Conservation (phyloP, 1,284 basidiomycete genomes). For the Tremellales sp. region DNA sequence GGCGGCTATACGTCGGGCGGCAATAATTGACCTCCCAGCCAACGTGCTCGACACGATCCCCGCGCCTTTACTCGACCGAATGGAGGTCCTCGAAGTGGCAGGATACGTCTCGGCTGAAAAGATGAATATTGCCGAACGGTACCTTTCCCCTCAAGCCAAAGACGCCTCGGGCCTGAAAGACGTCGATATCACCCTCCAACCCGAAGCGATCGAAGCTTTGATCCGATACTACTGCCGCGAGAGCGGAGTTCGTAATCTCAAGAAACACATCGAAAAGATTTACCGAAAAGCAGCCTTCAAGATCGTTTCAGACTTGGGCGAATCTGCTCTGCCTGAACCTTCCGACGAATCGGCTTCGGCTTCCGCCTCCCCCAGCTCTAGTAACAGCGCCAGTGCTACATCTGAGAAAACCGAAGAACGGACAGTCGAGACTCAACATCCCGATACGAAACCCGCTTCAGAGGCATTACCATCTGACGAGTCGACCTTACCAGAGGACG, state of each 20-base stretch:
- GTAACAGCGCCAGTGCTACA: constrained; percentile 9
- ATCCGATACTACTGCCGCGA: constrained; percentile 98
- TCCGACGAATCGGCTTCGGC: constrained; percentile 2
- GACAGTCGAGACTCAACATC: constrained; percentile 44
- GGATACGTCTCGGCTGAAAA: constrained; percentile 98
- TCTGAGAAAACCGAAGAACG: constrained; percentile 6
- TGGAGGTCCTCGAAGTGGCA: constrained; percentile 95
- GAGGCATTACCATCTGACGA: constrained; percentile 43
- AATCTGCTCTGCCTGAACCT: constrained; percentile 75
- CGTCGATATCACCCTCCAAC: constrained; percentile 72
- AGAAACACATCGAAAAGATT: constrained; percentile 97
- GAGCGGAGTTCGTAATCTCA: constrained; percentile 89
- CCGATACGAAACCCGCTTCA: constrained; percentile 47
- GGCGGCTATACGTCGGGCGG: constrained; percentile 3
- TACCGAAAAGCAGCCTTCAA: constrained; percentile 95
- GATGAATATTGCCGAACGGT: constrained; percentile 82
- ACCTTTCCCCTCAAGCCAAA: constrained; percentile 91
- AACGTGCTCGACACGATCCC: constrained; percentile 95
- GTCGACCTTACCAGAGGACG: constrained; percentile 11
- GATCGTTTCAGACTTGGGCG: constrained; percentile 87
- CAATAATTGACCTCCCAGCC: too few species aligned
- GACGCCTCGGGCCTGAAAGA: constrained; percentile 81
- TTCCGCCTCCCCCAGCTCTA: constrained; percentile 5
- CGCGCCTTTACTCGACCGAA: constrained; percentile 89
- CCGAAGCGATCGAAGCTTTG: constrained; percentile 77